phyloP scores from a whole-genome alignment of 225 moss, liverwort and hornwort species.

The Straminergon stramineum region DNA sequence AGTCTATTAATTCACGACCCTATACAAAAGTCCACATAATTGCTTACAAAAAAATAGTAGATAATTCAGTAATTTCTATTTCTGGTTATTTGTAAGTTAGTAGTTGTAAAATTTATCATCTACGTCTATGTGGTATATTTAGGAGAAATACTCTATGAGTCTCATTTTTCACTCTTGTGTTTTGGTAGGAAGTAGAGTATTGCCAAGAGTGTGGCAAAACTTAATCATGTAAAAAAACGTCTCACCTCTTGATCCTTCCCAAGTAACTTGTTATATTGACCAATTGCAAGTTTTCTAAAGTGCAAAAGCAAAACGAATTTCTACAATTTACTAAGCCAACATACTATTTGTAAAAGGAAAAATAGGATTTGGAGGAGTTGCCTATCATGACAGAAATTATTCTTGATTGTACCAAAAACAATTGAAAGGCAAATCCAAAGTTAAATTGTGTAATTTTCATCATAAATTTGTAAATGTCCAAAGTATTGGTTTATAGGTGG shows the following conservation, averaged over 20 bases:
- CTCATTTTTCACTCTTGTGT: not conserved
- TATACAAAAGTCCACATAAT: not conserved
- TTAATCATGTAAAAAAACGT: too few species aligned
- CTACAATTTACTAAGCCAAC: not conserved
- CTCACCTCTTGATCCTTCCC: not conserved
- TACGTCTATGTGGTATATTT: not conserved
- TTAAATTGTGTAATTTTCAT: not conserved
- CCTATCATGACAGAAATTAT: rapidly evolving
- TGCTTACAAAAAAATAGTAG: not conserved
- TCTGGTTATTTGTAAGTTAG: not conserved
- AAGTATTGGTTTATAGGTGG: not conserved
- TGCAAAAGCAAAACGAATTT: not conserved
- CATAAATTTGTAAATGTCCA: not conserved
- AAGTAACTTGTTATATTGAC: not conserved
- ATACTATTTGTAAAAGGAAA: not conserved
- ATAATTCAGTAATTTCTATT: not conserved
- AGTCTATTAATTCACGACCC: not conserved
- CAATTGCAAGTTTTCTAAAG: not conserved
- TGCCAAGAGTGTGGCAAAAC: rapidly evolving
- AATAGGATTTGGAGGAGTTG: too few species aligned
- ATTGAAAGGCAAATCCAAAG: rapidly evolving
- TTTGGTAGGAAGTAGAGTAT: not conserved
- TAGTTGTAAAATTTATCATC: too few species aligned
- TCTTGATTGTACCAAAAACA: not conserved
- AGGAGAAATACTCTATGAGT: not conserved